Conservation (phyloP, 139 green algal species). For the Coelastrella sp. region DNA sequence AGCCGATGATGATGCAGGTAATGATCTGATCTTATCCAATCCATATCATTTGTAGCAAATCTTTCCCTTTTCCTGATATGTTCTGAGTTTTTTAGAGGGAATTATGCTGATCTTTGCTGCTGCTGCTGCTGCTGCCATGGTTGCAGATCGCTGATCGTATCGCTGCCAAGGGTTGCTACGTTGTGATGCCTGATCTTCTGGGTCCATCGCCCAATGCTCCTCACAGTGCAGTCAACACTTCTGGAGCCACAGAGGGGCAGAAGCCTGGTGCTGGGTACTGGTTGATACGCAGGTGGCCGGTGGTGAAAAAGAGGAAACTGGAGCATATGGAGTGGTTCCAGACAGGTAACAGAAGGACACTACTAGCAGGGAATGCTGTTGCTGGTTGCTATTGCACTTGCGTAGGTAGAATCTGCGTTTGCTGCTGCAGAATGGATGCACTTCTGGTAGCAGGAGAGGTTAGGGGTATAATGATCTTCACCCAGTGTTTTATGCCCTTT, state of each 20-base stretch:
- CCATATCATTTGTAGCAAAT: no score
- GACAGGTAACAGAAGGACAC: neutral
- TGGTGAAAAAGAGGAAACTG: conserved; percentile 18
- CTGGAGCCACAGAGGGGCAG: neutral
- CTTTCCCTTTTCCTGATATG: no score
- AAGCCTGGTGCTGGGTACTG: conserved; percentile 4
- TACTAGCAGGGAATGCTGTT: no score
- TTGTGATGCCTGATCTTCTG: conserved; percentile 27
- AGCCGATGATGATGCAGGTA: conserved; percentile 27
- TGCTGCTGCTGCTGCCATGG: neutral
- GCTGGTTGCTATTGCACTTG: no score
- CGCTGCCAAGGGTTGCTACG: neutral
- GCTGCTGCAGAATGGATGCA: no score
- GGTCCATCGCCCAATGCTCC: neutral
- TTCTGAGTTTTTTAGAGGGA: neutral
- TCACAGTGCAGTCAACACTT: neutral
- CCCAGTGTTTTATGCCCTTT: no score
- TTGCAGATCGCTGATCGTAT: neutral
- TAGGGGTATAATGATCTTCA: no score
- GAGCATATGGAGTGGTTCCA: conserved; percentile 22
- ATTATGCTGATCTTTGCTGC: neutral
- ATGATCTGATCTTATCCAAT: no score
- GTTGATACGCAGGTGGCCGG: conserved; percentile 10
- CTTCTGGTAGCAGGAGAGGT: no score
- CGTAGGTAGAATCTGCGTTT: no score